A percentile compares a stretch with the other conserved stretches of the same genome.
Conservation (phyloP, 352 stramenopile genomes). For the Globisporangium uncinulatum region DNA sequence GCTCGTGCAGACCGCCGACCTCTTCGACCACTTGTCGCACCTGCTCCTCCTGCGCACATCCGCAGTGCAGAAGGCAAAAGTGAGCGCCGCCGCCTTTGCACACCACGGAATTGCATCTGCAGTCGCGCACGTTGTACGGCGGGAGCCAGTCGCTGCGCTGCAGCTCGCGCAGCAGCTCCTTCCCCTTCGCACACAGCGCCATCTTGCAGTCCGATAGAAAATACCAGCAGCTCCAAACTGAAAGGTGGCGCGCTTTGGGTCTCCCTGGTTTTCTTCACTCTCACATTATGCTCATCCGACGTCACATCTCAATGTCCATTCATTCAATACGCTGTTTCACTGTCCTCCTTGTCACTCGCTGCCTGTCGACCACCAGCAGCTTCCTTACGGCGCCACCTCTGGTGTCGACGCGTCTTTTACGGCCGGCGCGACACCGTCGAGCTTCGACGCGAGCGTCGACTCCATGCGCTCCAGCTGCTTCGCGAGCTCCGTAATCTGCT, state of each 20-base stretch:
- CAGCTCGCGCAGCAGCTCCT: conserved; percentile 86
- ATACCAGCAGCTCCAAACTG: background rate
- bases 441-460: conserved; percentile 51
- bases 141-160: conserved; percentile 90
- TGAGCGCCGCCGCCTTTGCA: background rate
- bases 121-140: conserved; percentile 78
- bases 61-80: too few relatives aligned
- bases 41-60: conserved; percentile 53
- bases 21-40: conserved; percentile 81
- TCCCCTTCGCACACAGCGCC: conserved; percentile 70
- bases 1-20: conserved; percentile 51
- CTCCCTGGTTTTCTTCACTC: background rate
- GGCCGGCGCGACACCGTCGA: conserved; percentile 16
- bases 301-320: conserved; percentile 2
- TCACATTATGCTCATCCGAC: background rate
- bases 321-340: conserved; percentile 1
- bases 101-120: background rate
- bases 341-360: background rate
- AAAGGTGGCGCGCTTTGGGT: background rate
- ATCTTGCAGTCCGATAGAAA: conserved; percentile 18
- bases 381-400: background rate
- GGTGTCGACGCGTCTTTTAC: background rate
- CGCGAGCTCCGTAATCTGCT: conserved; percentile 73
- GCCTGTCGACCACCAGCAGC: too few relatives aligned
- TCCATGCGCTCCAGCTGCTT: conserved; percentile 83